Evolutionary conservation across 2,329 filamentous ascomycete species (phyloP), one percentile per base, ranked within the genome.

Genomic region (Aspergillus sp.): DNA sequence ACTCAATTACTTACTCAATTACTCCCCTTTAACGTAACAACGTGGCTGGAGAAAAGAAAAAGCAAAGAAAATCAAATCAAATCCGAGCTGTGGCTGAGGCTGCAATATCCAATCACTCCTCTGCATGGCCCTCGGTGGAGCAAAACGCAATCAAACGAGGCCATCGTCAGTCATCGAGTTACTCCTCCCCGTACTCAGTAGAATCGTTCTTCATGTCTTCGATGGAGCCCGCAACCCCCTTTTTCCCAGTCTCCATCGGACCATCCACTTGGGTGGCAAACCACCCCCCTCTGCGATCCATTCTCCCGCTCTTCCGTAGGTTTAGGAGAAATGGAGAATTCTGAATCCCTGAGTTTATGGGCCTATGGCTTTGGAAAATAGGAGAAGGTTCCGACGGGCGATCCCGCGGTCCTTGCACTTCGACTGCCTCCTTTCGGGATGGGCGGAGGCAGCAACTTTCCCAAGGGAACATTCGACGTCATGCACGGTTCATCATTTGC

Each of bases 401-500:
- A 53, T 39, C 50, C 42, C 42, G 18, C 42, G 18, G 39, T 31
- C 49, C 26, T 36, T 26, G 52, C 29, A 20, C 53, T 47, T 7
- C 7, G 26, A 29, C 26, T 29, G 26, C 26, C 50, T 62, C n/a
- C 36, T 57, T 59, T 20, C 24, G 56, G 54, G 18, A 49, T 22
- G n/a, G 26, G 46, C 29, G 45, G 52, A 59, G 53, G 59, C 54
- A 59, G 49, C 52, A 55, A 52, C 32, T 49, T 24, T 36, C 22
- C 32, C 26, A 20, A 18, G 29, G 45, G 29, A 47, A 49, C 51
- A 56, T 50, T 56, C 62, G 51, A 67, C 63, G 65, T 67, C 65
- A 67, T 67, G 64, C 58, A 62, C 62, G 56, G 62, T 64, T 61
- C 62, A 64, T 67, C 61, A 47, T 31, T 49, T 56, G 61, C 57